phyloP scores from a whole-genome alignment of 2,329 filamentous ascomycete species.

The Trichophyton simii region DNA sequence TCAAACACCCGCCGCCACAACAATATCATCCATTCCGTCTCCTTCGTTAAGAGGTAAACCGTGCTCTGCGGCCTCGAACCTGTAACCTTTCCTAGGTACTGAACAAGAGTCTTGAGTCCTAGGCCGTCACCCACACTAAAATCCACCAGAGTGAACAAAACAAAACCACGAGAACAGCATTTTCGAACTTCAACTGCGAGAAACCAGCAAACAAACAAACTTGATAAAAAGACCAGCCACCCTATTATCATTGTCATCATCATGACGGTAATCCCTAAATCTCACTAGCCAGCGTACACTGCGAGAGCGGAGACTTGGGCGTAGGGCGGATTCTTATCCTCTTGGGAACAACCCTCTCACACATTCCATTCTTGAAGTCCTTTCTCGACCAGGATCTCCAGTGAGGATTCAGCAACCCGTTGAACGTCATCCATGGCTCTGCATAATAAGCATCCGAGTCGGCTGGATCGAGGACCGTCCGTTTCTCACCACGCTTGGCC shows the following conservation, averaged over 20 bases:
- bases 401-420: conserved; percentile 9
- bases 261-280: not conserved
- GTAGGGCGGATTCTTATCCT: not conserved
- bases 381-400: conserved; percentile 2
- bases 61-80: not conserved
- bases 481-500: not conserved
- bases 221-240: too few relatives aligned
- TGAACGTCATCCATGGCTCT: conserved; percentile 11
- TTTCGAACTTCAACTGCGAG: not conserved
- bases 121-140: not conserved
- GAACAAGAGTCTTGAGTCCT: not conserved
- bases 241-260: too few relatives aligned
- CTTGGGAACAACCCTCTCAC: not conserved
- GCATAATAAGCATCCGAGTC: conserved; percentile 5
- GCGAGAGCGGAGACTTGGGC: not conserved
- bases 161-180: not conserved
- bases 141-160: too few relatives aligned
- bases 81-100: not conserved
- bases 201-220: too few relatives aligned
- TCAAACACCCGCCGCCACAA: not conserved
- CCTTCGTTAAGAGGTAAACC: not conserved
- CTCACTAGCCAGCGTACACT: not conserved
- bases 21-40: not conserved
- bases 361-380: not conserved
- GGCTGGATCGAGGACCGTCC: conserved; percentile 4